Evolutionary conservation across 75 land plant species (phyloP).

Genomic region (Chamaecyparis obtusa): DNA sequence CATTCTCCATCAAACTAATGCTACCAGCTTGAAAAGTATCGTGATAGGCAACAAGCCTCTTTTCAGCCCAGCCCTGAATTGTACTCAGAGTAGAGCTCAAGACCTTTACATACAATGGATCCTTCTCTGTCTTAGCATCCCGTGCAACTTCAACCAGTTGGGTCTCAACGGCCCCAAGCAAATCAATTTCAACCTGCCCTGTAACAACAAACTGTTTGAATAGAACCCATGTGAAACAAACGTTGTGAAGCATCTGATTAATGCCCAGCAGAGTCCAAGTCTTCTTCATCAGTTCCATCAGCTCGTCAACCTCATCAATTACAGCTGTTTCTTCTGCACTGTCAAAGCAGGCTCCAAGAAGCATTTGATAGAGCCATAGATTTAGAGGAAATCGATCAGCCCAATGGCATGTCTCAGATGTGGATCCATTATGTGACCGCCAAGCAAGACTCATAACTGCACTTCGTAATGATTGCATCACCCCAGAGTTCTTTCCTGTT

Average conservation of each 20-base stretch:
- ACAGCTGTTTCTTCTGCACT: conserved; percentile 52
- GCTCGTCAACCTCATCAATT: conserved; percentile 86
- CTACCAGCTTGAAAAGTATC: conserved; percentile 73
- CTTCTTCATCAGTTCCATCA: conserved; percentile 83
- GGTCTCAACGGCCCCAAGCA: conserved; percentile 65
- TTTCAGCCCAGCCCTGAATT: conserved; percentile 87
- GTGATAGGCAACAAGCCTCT: conserved; percentile 92
- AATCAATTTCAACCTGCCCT: conserved; percentile 66
- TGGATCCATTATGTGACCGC: conserved; percentile 55
- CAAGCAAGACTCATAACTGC: conserved; percentile 74
- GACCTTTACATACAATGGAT: conserved; percentile 58
- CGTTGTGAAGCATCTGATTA: conserved; percentile 72
- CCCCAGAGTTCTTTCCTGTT: conserved; percentile 81
- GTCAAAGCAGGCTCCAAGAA: conserved; percentile 78
- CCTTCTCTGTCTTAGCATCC: conserved; percentile 76
- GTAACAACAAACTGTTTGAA: conserved; percentile 78
- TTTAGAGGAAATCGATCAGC: conserved; percentile 98
- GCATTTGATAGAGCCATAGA: conserved; percentile 72
- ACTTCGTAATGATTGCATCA: conserved; percentile 79
- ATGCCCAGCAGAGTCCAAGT: conserved; percentile 88
- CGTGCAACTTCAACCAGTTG: conserved; percentile 79
- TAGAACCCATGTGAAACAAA: conserved; percentile 83
- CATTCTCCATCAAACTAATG: conserved; percentile 61
- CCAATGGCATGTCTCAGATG: conserved; percentile 76
- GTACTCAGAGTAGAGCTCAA: conserved; percentile 66